Conservation (phyloP, 2,329 filamentous ascomycete species). For the Pseudopyricularia cyperi region DNA sequence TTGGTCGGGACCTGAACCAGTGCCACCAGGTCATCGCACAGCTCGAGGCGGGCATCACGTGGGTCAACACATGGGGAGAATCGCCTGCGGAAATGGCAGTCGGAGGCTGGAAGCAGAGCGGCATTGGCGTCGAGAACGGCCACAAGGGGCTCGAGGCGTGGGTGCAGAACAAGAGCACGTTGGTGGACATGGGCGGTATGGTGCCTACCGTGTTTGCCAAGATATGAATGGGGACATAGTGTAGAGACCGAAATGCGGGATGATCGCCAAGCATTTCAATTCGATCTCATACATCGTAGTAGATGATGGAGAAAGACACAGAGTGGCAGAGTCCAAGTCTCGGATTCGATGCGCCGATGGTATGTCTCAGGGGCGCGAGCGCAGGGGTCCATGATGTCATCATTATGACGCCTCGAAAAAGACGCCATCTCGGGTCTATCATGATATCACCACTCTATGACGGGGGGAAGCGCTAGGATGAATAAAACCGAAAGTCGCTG, state of each 20-base stretch:
- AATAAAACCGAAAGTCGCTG: not conserved
- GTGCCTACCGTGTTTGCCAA: conserved; percentile 65
- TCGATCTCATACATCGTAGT: not conserved
- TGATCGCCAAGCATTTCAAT: not conserved
- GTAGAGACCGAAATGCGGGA: not conserved
- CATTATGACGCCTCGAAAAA: not conserved
- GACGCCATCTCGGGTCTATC: not conserved
- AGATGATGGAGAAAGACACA: not conserved
- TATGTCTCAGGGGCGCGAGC: not conserved
- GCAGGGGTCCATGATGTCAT: not conserved
- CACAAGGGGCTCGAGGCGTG: conserved; percentile 67
- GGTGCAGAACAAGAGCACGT: conserved; percentile 75
- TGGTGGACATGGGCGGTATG: conserved; percentile 66
- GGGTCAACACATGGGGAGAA: conserved; percentile 93
- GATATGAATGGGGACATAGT: conserved; percentile 24
- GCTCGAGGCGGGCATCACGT: conserved; percentile 76
- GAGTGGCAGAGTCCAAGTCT: not conserved
- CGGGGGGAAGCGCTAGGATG: not conserved
- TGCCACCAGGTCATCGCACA: conserved; percentile 60
- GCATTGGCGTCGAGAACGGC: conserved; percentile 79
- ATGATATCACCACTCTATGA: not conserved
- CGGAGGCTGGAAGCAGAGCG: conserved; percentile 85
- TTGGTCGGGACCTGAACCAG: conserved; percentile 59
- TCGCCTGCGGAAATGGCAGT: conserved; percentile 85
- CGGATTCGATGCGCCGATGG: not conserved